A percentile compares a stretch with the other conserved stretches of the same genome.
phyloP scores from a whole-genome alignment of 1,284 basidiomycete genomes.

The Pholiota adiposa region DNA sequence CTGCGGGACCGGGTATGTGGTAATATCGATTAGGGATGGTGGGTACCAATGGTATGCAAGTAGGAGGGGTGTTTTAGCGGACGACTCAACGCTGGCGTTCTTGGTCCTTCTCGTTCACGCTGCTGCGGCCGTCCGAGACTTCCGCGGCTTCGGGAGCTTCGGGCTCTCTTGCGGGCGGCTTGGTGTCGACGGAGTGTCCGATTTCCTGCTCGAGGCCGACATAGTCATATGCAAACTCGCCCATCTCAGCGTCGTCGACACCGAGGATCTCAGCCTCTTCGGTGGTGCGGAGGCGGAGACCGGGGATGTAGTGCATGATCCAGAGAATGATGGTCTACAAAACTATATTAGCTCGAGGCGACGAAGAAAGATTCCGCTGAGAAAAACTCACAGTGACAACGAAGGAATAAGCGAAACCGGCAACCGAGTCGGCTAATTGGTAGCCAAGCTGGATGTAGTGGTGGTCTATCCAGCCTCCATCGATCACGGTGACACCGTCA shows the following conservation, averaged over 20 bases:
- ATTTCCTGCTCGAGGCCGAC: slow-evolving; percentile 66
- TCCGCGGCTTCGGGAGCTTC: background rate
- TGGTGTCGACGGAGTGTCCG: slow-evolving; percentile 26
- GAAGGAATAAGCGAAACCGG: slow-evolving; percentile 82
- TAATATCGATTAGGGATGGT: background rate
- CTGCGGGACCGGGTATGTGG: background rate
- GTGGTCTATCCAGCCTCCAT: slow-evolving; percentile 92
- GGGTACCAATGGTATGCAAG: background rate
- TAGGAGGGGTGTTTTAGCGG: background rate
- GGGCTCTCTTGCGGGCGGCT: slow-evolving; percentile 4
- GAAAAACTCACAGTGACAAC: slow-evolving; percentile 67
- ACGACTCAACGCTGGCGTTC: background rate
- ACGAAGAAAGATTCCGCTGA: background rate
- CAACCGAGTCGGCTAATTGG: slow-evolving; percentile 82
- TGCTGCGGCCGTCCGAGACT: background rate
- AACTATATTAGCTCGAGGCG: background rate
- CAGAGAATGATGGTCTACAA: slow-evolving; percentile 85
- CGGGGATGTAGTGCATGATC: slow-evolving; percentile 93
- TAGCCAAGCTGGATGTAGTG: slow-evolving; percentile 85
- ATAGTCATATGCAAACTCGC: slow-evolving; percentile 94
- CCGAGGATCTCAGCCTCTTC: slow-evolving; percentile 93
- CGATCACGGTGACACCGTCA: slow-evolving; percentile 77
- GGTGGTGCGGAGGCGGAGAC: slow-evolving; percentile 74
- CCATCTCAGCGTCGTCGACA: slow-evolving; percentile 93
- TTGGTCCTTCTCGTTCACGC: slow-evolving; percentile 11